Evolutionary conservation across 2,329 filamentous ascomycete species (phyloP), one percentile per base, ranked within the genome.

Genomic region (Onygenales sp.): DNA sequence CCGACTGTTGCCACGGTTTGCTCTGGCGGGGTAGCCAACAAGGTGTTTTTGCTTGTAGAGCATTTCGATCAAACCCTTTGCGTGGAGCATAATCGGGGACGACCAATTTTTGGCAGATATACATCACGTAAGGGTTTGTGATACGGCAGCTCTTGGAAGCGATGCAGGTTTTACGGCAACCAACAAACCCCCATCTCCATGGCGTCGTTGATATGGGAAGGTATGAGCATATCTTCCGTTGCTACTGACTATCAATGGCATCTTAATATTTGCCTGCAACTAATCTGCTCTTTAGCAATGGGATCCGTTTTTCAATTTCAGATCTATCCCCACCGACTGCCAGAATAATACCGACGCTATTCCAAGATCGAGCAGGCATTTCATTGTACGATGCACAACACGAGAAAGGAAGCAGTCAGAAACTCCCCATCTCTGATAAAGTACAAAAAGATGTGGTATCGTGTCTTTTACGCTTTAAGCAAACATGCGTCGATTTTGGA

Each of bases 231-330:
- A 9, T 39, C 51, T 40, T 11, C 3, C 39, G 10, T 40, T 45
- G 8, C 42, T 40, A 17, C 17, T 11, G 32, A 13, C 17, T 42
- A 11, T 34, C 17, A 33, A 13, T 14, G 10, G 21, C 45, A 37
- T 13, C 49, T 31, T 27, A 37, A 34, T n/a, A 37, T 39, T 48
- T 48, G 11, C 17, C 32, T 46, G 13, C 2, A 52, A 33, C 42
- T 39, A 31, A 46, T 9, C 4, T 10, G 34, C 14, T 52, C 42
- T 10, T 14, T 9, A 69, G 89, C 75, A 96, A 95, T 74, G 91
- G 90, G 62, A 92, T 95, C 62, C 88, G 91, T 52, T 95, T 95
- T 75, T 92, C 88, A 44, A 88, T 95, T 63, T 88, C 89, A 7
- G 84, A 89, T 59, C 77, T 94, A n/a, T 79, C 83, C 3, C 84